These are phyloP conservation scores for Eremothecium cymbalariae DNA, from an alignment of 1,139 yeast species.

Conservation along the genomic window DNA sequence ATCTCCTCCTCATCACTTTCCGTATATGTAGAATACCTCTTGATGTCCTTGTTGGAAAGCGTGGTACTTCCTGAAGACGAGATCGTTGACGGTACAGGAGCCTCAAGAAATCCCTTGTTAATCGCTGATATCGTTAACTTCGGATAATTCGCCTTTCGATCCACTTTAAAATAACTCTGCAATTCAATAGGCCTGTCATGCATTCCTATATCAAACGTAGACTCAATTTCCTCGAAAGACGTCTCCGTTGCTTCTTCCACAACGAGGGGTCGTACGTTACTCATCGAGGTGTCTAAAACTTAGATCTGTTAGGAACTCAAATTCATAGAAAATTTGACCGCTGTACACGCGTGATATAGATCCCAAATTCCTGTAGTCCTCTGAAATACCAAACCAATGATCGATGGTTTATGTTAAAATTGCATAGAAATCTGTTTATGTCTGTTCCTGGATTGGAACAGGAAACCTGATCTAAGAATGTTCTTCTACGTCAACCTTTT, in stretches of 20 bases:
- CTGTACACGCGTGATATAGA: too few species aligned
- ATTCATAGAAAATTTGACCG: too few species aligned
- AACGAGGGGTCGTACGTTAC: conserved; percentile 18
- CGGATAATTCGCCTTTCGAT: too few species aligned
- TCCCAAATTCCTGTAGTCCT: conserved; percentile 14
- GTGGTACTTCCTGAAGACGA: conserved; percentile 27
- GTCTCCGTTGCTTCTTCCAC: conserved; percentile 23
- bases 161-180: too few species aligned
- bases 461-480: background rate
- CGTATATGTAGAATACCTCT: conserved; percentile 15
- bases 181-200: too few species aligned
- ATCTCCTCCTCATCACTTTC: conserved; percentile 22
- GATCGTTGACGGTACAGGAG: conserved; percentile 24
- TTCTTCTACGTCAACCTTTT: too few species aligned
- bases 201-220: conserved; percentile 16
- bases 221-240: conserved; percentile 30
- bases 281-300: too few species aligned
- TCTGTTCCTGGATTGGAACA: conserved; percentile 1
- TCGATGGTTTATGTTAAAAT: background rate
- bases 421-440: background rate
- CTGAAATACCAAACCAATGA: background rate
- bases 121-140: conserved; percentile 11
- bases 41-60: conserved; percentile 16
- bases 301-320: too few species aligned
- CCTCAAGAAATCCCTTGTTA: conserved; percentile 5